A percentile compares a stretch with the other conserved stretches of the same genome.
Evolutionary conservation across 768 basidiomycete species (phyloP).

Genomic region (Hysterangium stoloniferum): DNA sequence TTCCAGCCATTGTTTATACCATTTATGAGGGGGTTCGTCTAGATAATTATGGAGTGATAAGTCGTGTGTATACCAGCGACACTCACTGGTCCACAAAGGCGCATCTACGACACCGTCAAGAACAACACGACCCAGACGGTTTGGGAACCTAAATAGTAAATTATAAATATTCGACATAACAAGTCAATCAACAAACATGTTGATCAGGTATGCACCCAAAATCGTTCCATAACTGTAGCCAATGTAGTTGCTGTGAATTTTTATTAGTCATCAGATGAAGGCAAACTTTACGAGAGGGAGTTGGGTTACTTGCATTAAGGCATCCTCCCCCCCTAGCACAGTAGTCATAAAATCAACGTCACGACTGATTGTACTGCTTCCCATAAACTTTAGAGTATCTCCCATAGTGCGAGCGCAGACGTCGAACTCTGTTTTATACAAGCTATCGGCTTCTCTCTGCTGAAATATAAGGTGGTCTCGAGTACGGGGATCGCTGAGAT

Average conservation of each 20-base stretch:
- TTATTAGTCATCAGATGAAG: too few species aligned
- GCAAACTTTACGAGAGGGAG: too few species aligned
- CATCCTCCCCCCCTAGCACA: constrained; percentile 13
- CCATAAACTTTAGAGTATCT: constrained; percentile 13
- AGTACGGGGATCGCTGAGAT: neutral
- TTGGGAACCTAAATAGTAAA: constrained; percentile 12
- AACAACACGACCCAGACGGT: constrained; percentile 14
- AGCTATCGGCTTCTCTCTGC: neutral
- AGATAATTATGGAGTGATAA: neutral
- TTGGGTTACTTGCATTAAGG: constrained; percentile 15
- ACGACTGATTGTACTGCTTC: constrained; percentile 13
- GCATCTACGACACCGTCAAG: constrained; percentile 16
- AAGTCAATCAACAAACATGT: constrained; percentile 14
- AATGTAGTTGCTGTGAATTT: constrained; percentile 16
- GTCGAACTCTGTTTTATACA: constrained; percentile 9
- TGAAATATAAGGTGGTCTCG: constrained; percentile 4
- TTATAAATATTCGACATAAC: neutral
- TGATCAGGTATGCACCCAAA: constrained; percentile 15
- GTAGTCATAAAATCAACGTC: constrained; percentile 15
- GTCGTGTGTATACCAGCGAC: neutral
- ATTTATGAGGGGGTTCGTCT: constrained; percentile 10
- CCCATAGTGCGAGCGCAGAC: constrained; percentile 12
- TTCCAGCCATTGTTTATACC: constrained; percentile 6
- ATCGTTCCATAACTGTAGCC: constrained; percentile 15
- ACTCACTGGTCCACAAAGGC: constrained; percentile 12